Evolutionary conservation across 2,329 filamentous ascomycete species (phyloP).

Genomic region (Penicillium sclerotigenum): DNA sequence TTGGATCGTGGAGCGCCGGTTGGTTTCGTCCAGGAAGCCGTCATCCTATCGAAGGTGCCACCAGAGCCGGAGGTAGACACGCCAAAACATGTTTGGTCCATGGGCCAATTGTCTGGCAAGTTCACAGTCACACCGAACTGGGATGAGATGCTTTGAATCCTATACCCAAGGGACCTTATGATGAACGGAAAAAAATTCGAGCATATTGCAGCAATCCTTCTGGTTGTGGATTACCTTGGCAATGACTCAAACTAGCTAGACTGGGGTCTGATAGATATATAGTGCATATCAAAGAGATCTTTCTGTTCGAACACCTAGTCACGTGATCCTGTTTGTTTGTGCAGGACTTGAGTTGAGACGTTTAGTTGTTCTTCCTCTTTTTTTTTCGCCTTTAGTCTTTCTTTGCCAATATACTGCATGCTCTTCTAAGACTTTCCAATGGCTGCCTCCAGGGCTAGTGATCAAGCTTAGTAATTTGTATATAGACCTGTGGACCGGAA

Average conservation of each 20-base stretch:
- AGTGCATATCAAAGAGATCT: not conserved
- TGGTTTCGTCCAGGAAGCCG: conserved; percentile 60
- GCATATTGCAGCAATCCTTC: not conserved
- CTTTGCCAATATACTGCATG: not conserved
- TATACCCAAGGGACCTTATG: not conserved
- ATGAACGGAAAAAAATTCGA: not conserved
- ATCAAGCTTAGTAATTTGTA: not conserved
- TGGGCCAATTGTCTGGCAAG: conserved; percentile 63
- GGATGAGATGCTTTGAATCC: conserved; percentile 47
- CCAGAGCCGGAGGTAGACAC: conserved; percentile 24
- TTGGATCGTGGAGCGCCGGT: conserved; percentile 56
- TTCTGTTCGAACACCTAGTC: not conserved
- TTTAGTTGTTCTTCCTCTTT: not conserved
- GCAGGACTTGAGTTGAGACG: not conserved
- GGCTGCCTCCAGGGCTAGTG: not conserved
- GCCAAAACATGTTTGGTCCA: conserved; percentile 50
- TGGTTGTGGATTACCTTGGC: not conserved
- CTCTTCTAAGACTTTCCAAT: not conserved
- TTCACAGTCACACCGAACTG: conserved; percentile 63
- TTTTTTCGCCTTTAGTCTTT: not conserved
- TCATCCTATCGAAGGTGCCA: conserved; percentile 36
- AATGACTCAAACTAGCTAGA: not conserved
- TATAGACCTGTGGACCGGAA: not conserved
- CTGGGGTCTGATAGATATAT: not conserved
- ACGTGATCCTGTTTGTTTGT: not conserved